A percentile compares a stretch with the other conserved stretches of the same genome.
Evolutionary conservation across 805 yeast genomes (phyloP).

Genomic region (Vanderwaltozyma yarrowii): DNA sequence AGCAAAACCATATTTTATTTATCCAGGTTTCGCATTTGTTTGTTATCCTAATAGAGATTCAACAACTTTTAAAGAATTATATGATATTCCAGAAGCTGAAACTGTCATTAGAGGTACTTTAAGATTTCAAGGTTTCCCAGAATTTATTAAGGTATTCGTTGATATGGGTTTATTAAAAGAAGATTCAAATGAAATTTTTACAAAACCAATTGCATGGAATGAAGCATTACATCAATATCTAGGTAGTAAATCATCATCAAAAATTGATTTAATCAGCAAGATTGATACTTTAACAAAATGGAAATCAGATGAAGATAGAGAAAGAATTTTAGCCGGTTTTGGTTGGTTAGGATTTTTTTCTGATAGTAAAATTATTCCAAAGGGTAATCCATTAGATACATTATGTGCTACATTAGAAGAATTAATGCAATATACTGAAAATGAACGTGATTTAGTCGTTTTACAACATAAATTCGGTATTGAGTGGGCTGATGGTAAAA

Average conservation of each 20-base stretch:
- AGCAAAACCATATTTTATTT: slow-evolving; percentile 90
- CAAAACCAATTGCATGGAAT: slow-evolving; percentile 66
- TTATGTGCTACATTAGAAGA: slow-evolving; percentile 93
- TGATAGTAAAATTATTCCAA: slow-evolving; percentile 64
- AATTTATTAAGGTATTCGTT: slow-evolving; percentile 88
- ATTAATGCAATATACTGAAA: slow-evolving; percentile 90
- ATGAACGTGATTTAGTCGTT: slow-evolving; percentile 90
- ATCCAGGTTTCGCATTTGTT: slow-evolving; percentile 91
- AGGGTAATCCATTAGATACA: slow-evolving; percentile 92
- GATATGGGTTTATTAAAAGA: slow-evolving; percentile 90
- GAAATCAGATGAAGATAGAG: slow-evolving; percentile 72
- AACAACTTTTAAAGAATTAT: slow-evolving; percentile 83
- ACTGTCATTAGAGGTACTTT: slow-evolving; percentile 95
- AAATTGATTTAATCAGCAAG: slow-evolving; percentile 63
- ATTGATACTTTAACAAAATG: slow-evolving; percentile 72
- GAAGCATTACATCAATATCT: slow-evolving; percentile 70
- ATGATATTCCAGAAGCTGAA: slow-evolving; percentile 93
- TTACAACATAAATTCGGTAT: slow-evolving; percentile 97
- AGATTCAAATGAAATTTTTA: slow-evolving; percentile 49
- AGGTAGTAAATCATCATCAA: slow-evolving; percentile 60
- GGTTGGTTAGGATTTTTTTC: slow-evolving; percentile 92
- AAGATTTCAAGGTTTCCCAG: slow-evolving; percentile 98
- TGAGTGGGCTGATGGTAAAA: slow-evolving; percentile 88
- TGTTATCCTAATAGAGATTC: slow-evolving; percentile 98
- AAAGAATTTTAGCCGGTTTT: slow-evolving; percentile 79